Percentiles rank a stretch among this genome's conserved stretches.
These are phyloP conservation scores for Candida schatavii DNA, from an alignment of 805 yeast species.

Conservation along the genomic window DNA sequence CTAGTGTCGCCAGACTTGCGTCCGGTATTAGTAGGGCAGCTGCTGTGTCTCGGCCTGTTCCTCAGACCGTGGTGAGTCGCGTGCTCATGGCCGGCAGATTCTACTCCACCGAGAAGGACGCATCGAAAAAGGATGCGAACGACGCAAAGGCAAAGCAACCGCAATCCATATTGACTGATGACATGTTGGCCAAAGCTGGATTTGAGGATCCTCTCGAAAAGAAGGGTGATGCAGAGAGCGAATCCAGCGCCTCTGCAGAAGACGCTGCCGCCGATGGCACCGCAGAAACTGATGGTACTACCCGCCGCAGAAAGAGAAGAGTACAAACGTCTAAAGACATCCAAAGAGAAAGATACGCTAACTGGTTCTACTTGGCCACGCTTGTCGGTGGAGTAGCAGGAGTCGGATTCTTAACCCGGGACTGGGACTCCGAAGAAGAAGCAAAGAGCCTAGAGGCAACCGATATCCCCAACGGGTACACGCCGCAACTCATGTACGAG, in stretches of 20 bases:
- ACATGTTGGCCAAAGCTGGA: slow-evolving; percentile 79
- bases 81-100: neutral
- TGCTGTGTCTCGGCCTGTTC: no score
- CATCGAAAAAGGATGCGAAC: neutral
- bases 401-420: slow-evolving; percentile 67
- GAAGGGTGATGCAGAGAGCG: slow-evolving; percentile 10
- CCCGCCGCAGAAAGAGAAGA: slow-evolving; percentile 45
- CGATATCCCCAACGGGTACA: slow-evolving; percentile 62
- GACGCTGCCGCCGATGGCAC: slow-evolving; percentile 12
- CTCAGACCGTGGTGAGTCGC: neutral
- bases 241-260: slow-evolving; percentile 6
- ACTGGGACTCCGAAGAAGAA: slow-evolving; percentile 81
- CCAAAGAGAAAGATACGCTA: slow-evolving; percentile 81
- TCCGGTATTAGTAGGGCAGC: neutral
- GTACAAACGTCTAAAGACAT: slow-evolving; percentile 66
- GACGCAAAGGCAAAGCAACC: slow-evolving; percentile 19
- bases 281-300: slow-evolving; percentile 10
- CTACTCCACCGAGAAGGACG: slow-evolving; percentile 1
- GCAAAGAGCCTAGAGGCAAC: slow-evolving; percentile 48
- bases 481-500: slow-evolving; percentile 60
- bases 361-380: slow-evolving; percentile 61
- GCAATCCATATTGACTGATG: slow-evolving; percentile 71
- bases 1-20: neutral
- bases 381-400: slow-evolving; percentile 55
- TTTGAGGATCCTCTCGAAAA: slow-evolving; percentile 47